Evolutionary conservation across 2,329 filamentous ascomycete species (phyloP).

Genomic region (Thelonectria olida): DNA sequence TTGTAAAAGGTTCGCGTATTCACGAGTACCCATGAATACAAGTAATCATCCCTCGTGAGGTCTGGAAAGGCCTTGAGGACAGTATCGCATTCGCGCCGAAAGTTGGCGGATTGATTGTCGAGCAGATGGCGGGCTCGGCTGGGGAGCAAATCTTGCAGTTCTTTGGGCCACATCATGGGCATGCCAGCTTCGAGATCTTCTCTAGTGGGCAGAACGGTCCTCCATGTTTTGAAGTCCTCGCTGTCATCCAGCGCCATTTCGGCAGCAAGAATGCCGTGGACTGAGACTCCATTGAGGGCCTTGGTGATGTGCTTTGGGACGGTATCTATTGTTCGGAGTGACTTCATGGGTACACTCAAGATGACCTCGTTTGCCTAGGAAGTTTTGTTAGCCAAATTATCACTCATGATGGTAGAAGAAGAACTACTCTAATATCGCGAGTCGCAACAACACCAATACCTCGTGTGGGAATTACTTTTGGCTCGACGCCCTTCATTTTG

Average conservation of each 20-base stretch:
- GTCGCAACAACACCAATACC: conserved; percentile 83
- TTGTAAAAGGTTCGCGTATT: conserved; percentile 73
- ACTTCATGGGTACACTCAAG: conserved; percentile 70
- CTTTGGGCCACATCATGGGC: conserved; percentile 56
- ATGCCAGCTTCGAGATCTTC: conserved; percentile 62
- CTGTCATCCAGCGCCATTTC: conserved; percentile 66
- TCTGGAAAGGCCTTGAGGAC: conserved; percentile 43
- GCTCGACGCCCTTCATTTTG: conserved; percentile 65
- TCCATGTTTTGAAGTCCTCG: conserved; percentile 65
- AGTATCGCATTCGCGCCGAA: conserved; percentile 51
- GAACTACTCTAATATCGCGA: conserved; percentile 68
- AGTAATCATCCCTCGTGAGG: conserved; percentile 53
- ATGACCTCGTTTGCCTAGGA: conserved; percentile 64
- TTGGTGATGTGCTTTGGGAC: conserved; percentile 63
- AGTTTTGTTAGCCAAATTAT: no score
- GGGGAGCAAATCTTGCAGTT: conserved; percentile 59
- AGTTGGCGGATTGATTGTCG: conserved; percentile 58
- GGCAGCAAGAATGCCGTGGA: conserved; percentile 78
- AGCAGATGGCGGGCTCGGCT: conserved; percentile 55
- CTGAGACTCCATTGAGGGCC: conserved; percentile 64
- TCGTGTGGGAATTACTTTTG: conserved; percentile 73
- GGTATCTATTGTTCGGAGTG: conserved; percentile 71
- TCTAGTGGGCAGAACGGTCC: conserved; percentile 71
- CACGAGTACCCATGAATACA: conserved; percentile 67
- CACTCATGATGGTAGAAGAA: not conserved